A percentile compares a stretch with the other conserved stretches of the same genome.
Evolutionary conservation across 306 rosid species (phyloP).

Genomic region (Styphnolobium japonicum): DNA sequence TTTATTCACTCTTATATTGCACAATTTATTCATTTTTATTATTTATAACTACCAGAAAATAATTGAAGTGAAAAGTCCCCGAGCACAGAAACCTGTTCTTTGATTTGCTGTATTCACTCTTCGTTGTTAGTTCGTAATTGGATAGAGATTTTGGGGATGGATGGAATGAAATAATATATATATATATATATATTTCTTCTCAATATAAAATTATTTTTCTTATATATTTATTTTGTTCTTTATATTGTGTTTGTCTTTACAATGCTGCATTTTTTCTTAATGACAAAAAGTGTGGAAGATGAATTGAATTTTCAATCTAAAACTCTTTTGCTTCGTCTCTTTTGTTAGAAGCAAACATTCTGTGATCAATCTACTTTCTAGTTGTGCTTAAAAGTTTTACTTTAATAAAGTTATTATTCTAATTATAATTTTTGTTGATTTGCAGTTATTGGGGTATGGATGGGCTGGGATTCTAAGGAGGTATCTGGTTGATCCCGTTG

Average conservation of each 20-base stretch:
- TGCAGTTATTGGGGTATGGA: slow-evolving; percentile 97
- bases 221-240: too few species aligned
- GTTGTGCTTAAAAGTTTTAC: slow-evolving; percentile 6
- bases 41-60: not conserved
- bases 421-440: too few species aligned
- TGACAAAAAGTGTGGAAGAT: not conserved
- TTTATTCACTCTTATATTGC: not conserved
- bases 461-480: slow-evolving; percentile 98
- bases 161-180: not conserved
- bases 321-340: not conserved
- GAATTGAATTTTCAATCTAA: not conserved
- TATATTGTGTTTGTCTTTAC: too few species aligned
- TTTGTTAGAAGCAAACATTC: slow-evolving; percentile 4
- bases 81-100: too few species aligned
- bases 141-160: not conserved
- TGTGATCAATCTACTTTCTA: not conserved
- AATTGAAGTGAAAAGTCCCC: not conserved
- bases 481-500: slow-evolving; percentile 93
- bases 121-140: not conserved
- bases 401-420: slow-evolving; percentile 18
- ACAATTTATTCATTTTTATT: not conserved
- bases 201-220: not conserved
- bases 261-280: not conserved
- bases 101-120: not conserved
- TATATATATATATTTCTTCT: too few species aligned